phyloP scores from a whole-genome alignment of 352 stramenopile species.

The Phytophthora hybrid region DNA sequence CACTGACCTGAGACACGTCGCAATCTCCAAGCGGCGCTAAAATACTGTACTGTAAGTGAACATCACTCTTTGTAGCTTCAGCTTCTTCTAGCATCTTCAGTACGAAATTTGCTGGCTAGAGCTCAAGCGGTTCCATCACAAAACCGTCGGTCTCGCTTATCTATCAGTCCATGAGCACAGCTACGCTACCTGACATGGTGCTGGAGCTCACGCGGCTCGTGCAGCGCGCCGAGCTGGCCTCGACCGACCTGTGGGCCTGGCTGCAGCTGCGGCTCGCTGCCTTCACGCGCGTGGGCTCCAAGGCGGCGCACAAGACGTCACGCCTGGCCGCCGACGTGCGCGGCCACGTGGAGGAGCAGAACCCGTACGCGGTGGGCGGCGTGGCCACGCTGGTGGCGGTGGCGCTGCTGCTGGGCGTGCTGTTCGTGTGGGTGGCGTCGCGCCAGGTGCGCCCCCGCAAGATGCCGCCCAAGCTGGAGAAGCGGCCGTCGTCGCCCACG shows the following conservation, averaged over 20 bases:
- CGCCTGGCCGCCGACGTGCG: conserved; percentile 24
- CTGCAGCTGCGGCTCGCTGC: conserved; percentile 15
- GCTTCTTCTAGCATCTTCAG: neutral
- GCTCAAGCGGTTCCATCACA: neutral
- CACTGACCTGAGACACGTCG: neutral
- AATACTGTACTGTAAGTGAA: neutral
- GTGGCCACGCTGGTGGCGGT: conserved; percentile 59
- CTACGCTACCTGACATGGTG: conserved; percentile 14
- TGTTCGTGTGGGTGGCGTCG: conserved; percentile 88
- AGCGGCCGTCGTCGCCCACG: conserved; percentile 67
- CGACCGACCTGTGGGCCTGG: conserved; percentile 31
- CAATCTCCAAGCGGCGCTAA: neutral
- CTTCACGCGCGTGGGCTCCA: conserved; percentile 27
- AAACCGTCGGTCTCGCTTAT: neutral
- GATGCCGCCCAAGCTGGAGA: conserved; percentile 37
- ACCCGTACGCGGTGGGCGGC: conserved; percentile 57
- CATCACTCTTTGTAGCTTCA: neutral
- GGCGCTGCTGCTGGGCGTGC: conserved; percentile 47
- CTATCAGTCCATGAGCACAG: neutral
- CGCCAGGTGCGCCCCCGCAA: conserved; percentile 77
- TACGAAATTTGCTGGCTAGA: conserved; percentile 16
- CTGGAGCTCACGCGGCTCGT: conserved; percentile 26
- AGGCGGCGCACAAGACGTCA: conserved; percentile 32
- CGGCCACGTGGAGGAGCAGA: conserved; percentile 40
- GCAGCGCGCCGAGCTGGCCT: conserved; percentile 1